A percentile compares a stretch with the other conserved stretches of the same genome.
phyloP scores from a whole-genome alignment of 176 grass and related monocot genomes.

The barley (Hordeum vulgare) region MorexV3_pseudomolecules_assembly NC_058519.1:512081937-512082436 shows the following conservation, averaged over 20 bases:
- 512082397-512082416: neutral
- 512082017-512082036: conserved; percentile 7
- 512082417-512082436: neutral
- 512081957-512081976: neutral
- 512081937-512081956: neutral
- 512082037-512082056: conserved; percentile 14
- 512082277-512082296: no score
- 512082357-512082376: neutral
- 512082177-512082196: neutral
- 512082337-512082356: neutral
- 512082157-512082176: conserved; percentile 15
- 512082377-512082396: neutral
- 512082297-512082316: no score
- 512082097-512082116: conserved; percentile 40
- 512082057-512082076: neutral
- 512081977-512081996: neutral
- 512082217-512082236: no score
- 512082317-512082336: no score
- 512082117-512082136: conserved; percentile 22
- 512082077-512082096: conserved; percentile 22
- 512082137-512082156: neutral
- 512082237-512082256: neutral
- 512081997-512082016: neutral
- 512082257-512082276: neutral
- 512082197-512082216: no score